phyloP scores from a whole-genome alignment of 2,329 filamentous ascomycete species.

The Colletotrichum limetticola region DNA sequence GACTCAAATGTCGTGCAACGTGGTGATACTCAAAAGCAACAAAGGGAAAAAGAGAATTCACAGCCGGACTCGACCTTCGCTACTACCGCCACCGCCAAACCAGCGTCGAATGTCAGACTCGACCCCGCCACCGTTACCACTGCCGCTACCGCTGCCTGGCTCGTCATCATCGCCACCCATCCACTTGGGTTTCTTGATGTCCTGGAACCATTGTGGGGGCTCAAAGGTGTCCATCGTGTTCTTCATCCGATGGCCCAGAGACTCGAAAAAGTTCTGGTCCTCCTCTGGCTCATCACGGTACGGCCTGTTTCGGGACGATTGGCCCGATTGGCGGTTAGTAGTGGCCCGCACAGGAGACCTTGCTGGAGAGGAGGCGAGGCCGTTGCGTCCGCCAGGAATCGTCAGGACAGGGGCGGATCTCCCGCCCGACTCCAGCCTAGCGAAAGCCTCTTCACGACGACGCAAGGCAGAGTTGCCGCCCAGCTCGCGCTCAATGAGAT shows the following conservation, averaged over 20 bases:
- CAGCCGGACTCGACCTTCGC: conserved; percentile 47
- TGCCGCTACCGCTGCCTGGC: conserved; percentile 40
- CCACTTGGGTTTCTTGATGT: conserved; percentile 85
- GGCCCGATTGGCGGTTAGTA: conserved; percentile 43
- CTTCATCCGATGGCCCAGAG: conserved; percentile 84
- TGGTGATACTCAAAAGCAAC: conserved; percentile 15
- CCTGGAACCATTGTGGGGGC: conserved; percentile 83
- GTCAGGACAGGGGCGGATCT: conserved; percentile 60
- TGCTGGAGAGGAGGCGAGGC: conserved; percentile 47
- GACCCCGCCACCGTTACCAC: conserved; percentile 14
- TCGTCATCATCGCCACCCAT: conserved; percentile 71
- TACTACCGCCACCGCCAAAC: conserved; percentile 56
- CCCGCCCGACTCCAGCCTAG: conserved; percentile 44
- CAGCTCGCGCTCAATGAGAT: conserved; percentile 88
- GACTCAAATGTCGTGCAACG: conserved; percentile 22
- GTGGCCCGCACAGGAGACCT: conserved; percentile 58
- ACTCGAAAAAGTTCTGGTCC: conserved; percentile 85
- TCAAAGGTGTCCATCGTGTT: conserved; percentile 92
- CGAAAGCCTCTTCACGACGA: conserved; percentile 56
- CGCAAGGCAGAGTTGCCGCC: conserved; percentile 69
- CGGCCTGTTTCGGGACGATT: conserved; percentile 34
- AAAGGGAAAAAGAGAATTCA: conserved; percentile 13
- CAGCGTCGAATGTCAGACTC: conserved; percentile 63
- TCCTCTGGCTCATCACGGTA: conserved; percentile 67
- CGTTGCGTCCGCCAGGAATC: conserved; percentile 52